phyloP scores from a whole-genome alignment of 306 rosid genomes.

The Lupinus albus region DNA sequence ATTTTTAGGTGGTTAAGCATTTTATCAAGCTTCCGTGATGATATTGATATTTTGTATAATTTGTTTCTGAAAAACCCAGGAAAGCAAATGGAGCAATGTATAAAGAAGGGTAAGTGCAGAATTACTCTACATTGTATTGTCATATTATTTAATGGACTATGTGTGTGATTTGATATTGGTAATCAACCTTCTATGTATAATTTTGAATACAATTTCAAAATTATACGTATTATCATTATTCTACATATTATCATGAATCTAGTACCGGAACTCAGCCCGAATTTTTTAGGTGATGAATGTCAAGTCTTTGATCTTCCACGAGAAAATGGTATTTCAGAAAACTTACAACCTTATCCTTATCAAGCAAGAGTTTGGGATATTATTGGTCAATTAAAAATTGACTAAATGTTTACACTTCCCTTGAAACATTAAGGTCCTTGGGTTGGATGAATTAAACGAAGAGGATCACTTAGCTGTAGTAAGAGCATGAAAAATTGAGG shows the following conservation, averaged over 20 bases:
- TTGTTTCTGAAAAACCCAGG: slow-evolving; percentile 10
- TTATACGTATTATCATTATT: too few species aligned
- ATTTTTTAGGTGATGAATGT: slow-evolving; percentile 3
- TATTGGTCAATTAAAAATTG: background rate
- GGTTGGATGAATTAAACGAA: too few species aligned
- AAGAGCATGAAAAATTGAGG: too few species aligned
- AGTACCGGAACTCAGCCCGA: too few species aligned
- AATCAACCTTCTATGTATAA: too few species aligned
- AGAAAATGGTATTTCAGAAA: background rate
- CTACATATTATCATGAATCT: too few species aligned
- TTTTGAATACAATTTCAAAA: too few species aligned
- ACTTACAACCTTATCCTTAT: slow-evolving; percentile 1
- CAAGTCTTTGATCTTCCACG: background rate
- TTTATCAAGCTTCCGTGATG: background rate
- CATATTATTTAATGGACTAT: slow-evolving; percentile 3
- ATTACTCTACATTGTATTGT: slow-evolving; percentile 13
- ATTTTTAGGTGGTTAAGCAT: slow-evolving; percentile 3
- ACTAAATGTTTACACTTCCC: too few species aligned
- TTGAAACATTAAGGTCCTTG: too few species aligned
- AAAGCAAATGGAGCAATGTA: slow-evolving; percentile 24
- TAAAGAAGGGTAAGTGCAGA: background rate
- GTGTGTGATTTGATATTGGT: background rate
- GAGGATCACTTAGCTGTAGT: too few species aligned
- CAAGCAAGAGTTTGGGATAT: background rate
- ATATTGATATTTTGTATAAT: slow-evolving; percentile 22